Percentiles rank a stretch among this genome's conserved stretches.
These are phyloP conservation scores for Chaetomium cochliodes DNA, from an alignment of 495 filamentous ascomycete species.

Conservation along the genomic window DNA sequence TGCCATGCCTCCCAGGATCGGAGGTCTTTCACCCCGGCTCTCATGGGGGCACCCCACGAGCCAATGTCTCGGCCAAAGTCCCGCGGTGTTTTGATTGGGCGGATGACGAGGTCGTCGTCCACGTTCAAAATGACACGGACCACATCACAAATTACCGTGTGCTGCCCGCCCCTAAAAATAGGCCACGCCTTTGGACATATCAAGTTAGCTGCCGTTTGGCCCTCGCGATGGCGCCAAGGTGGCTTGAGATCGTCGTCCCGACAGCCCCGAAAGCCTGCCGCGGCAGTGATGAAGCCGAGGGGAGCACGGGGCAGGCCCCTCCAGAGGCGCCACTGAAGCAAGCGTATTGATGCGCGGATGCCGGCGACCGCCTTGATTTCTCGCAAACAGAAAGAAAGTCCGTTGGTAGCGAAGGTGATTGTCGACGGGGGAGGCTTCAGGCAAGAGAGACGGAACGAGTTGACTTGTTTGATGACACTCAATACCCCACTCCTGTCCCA, in stretches of 20 bases:
- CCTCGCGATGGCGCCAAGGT: constrained; percentile 14
- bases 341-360: not conserved
- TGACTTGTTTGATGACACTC: not conserved
- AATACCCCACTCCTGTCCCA: not conserved
- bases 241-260: constrained; percentile 20
- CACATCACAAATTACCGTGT: constrained; percentile 22
- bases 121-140: constrained; percentile 22
- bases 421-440: not conserved
- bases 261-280: constrained; percentile 6
- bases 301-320: not conserved
- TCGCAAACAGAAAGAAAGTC: too few relatives aligned
- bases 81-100: constrained; percentile 22
- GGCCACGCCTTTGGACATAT: constrained; percentile 21
- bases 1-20: not conserved
- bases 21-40: not conserved
- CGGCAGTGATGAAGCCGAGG: constrained; percentile 3
- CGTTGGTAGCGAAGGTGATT: not conserved
- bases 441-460: constrained; percentile 2
- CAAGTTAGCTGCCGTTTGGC: constrained; percentile 27
- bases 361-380: not conserved
- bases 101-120: constrained; percentile 13
- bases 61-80: not conserved
- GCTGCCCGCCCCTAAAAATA: constrained; percentile 26
- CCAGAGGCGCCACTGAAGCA: not conserved
- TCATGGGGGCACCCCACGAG: not conserved